Evolutionary conservation across 1,139 yeast species (phyloP).

Genomic region (Pneumocystis sp.): DNA sequence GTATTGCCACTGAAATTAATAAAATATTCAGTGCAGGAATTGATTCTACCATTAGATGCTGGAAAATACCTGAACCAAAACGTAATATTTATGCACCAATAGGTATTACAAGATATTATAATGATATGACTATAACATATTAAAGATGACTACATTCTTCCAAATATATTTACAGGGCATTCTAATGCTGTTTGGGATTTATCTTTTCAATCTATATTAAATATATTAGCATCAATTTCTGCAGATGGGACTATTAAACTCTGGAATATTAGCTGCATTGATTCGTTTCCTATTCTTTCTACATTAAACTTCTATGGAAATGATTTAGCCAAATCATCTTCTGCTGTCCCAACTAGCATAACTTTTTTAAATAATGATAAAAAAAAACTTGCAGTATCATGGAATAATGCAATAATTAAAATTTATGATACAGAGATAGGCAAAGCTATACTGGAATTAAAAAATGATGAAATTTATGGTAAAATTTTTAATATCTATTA

Average conservation of each 20-base stretch:
- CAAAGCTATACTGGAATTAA: neutral
- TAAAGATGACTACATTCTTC: neutral
- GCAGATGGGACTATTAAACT: constrained; percentile 2
- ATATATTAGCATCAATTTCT: constrained; percentile 1
- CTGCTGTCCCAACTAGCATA: neutral
- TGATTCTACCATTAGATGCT: constrained; percentile 1
- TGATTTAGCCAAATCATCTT: neutral
- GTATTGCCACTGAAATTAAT: neutral
- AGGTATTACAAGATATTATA: neutral
- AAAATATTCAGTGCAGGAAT: constrained; percentile 2
- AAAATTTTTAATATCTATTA: neutral
- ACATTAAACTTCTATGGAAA: neutral
- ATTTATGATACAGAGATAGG: neutral
- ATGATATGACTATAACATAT: neutral
- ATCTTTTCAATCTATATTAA: neutral
- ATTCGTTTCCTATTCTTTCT: neutral
- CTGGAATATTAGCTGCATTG: neutral
- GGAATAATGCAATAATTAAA: neutral
- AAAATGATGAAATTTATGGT: neutral
- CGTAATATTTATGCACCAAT: constrained; percentile 1
- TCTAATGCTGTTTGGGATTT: constrained; percentile 4
- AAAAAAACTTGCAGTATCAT: neutral
- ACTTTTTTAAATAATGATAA: neutral
- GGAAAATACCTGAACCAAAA: constrained; percentile 1
- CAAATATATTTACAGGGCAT: neutral